Evolutionary conservation across 345 rosid species (phyloP).

Genomic region (Stellera chamaejasme): DNA sequence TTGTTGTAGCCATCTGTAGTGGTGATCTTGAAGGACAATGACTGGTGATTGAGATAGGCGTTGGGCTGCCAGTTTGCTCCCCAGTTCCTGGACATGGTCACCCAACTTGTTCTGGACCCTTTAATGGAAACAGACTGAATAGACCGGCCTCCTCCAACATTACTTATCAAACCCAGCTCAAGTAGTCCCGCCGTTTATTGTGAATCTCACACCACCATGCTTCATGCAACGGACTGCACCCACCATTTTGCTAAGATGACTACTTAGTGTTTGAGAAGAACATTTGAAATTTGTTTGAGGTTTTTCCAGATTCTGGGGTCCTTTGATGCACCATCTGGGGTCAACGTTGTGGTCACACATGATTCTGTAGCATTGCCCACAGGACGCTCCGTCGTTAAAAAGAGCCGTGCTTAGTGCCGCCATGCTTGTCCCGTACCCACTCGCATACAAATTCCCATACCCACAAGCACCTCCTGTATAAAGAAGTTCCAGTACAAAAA

Average conservation of each 20-base stretch:
- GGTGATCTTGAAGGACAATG: too few species aligned
- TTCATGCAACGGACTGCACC: not conserved
- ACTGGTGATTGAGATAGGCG: not conserved
- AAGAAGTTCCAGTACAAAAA: too few species aligned
- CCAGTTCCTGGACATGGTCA: slow-evolving; percentile 2
- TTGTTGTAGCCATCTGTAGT: too few species aligned
- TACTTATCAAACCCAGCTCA: not conserved
- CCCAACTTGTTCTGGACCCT: not conserved
- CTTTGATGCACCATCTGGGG: not conserved
- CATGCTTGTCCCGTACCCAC: not conserved
- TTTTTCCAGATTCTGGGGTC: too few species aligned
- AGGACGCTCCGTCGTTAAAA: not conserved
- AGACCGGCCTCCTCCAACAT: not conserved
- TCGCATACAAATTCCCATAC: not conserved
- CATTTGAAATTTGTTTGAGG: too few species aligned
- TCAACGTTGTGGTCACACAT: not conserved
- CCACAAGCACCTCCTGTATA: not conserved
- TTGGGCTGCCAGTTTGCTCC: not conserved
- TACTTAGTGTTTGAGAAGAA: too few species aligned
- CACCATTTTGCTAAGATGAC: not conserved
- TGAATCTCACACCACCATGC: slow-evolving; percentile 1
- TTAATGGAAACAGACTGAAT: not conserved
- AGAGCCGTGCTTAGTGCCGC: slow-evolving; percentile 2
- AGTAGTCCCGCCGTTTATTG: not conserved
- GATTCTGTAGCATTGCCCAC: slow-evolving; percentile 1